Evolutionary conservation across 2,329 filamentous ascomycete genomes (phyloP), one percentile per base, ranked within the genome.

Genomic region (Trichoderma hamatum): DNA sequence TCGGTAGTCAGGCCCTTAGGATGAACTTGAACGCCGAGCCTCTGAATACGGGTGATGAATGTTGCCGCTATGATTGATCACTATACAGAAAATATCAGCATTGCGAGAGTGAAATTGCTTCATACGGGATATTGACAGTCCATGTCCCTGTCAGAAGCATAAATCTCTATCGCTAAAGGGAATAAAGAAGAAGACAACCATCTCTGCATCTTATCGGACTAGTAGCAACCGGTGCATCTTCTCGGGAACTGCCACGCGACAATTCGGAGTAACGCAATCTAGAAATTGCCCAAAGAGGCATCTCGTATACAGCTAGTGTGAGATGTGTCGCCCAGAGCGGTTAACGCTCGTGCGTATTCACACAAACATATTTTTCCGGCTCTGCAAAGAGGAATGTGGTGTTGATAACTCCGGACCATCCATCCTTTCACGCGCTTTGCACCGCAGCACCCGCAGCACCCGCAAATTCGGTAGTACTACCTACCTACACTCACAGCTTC

Each of bases 401-500:
- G 39, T 43, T 43, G 39, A 43, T 10, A 19, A 43, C 3, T 10
- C 39, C 39, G 39, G n/a, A n/a, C 7, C 19, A 7, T n/a, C 30
- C 30, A 30, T n/a, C 5, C 36, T 19, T 39, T 43, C 39, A 43
- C 7, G 16, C 7, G 39, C 4, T 19, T 19, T 14, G n/a, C 46
- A 34, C 62, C 62, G 51, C 62, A 56, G 26, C 51, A 65, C 11
- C 63, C 63, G 62, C 51, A 34, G 36, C 51, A 55, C 3, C 62
- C 62, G 62, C 62, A n/a, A 2, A 2, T 56, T 32, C 52, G 52
- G 43, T 13, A 49, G n/a, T 49, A 49, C n/a, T 24, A 6, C 28
- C n/a, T n/a, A n/a, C n/a, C n/a, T 30, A 21, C 43, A 9, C 13
- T 19, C 5, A 49, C 43, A 21, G 21, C 46, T 49, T 49, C 46